Evolutionary conservation across 805 yeast genomes (phyloP).

Genomic region (Metschnikowia aberdeeniae): DNA sequence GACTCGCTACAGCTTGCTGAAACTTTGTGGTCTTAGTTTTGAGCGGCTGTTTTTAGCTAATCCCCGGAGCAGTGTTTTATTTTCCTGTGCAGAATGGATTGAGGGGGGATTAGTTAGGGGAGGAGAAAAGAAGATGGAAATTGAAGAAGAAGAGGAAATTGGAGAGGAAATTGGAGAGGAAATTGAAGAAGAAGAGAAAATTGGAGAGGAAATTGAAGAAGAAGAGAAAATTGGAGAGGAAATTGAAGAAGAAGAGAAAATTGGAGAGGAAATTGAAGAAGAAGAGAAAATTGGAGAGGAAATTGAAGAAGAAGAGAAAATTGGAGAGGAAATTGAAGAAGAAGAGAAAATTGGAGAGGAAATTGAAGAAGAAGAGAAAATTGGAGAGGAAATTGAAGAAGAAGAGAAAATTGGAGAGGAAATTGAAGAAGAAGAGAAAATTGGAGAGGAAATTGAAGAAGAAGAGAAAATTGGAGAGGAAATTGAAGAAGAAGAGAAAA

Average conservation of each 20-base stretch:
- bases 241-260: background rate
- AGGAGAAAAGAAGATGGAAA: background rate
- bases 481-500: background rate
- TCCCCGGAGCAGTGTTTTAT: background rate
- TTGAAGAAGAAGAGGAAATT: background rate
- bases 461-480: too few relatives aligned
- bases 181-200: background rate
- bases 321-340: background rate
- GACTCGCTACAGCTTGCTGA: background rate
- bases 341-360: too few relatives aligned
- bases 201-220: background rate
- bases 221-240: too few relatives aligned
- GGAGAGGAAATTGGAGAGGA: background rate
- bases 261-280: background rate
- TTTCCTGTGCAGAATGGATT: too few relatives aligned
- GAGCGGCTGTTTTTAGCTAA: background rate
- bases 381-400: background rate
- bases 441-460: background rate
- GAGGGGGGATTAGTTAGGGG: too few relatives aligned
- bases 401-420: background rate
- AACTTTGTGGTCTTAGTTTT: background rate
- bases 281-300: background rate
- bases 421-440: background rate
- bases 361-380: background rate
- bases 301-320: background rate